Percentiles rank a stretch among this genome's conserved stretches.
These are phyloP conservation scores for Mallotus japonicus DNA, from an alignment of 441 rosid genomes.

Conservation along the genomic window DNA sequence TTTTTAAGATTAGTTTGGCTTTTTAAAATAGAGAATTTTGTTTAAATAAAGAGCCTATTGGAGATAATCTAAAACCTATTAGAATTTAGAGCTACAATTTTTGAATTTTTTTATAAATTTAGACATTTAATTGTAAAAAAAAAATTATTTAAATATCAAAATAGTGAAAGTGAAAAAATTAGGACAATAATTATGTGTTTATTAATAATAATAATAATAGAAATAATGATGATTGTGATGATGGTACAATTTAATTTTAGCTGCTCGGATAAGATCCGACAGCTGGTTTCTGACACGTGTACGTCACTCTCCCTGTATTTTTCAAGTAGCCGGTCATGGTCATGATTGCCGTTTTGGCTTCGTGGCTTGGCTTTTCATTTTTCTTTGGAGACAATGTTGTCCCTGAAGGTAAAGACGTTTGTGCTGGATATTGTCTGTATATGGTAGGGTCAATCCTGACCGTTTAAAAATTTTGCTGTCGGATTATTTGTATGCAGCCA, in stretches of 20 bases:
- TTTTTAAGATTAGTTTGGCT: no score
- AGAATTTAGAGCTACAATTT: no score
- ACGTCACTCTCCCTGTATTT: constrained; percentile 5
- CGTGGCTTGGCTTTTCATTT: constrained; percentile 8
- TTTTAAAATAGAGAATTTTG: no score
- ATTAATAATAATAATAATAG: no score
- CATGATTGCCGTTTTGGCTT: neutral
- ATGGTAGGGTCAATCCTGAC: constrained; percentile 9
- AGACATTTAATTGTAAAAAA: no score
- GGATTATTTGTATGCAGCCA: constrained; percentile 3
- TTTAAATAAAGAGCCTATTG: no score
- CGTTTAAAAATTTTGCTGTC: constrained; percentile 19
- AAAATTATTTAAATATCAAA: no score
- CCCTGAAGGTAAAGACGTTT: neutral
- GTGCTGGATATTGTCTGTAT: neutral
- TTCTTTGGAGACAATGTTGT: constrained; percentile 7
- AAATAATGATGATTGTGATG: no score
- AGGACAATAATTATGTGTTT: no score
- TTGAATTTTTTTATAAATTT: no score
- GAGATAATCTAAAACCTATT: no score
- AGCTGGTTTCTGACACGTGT: constrained; percentile 45
- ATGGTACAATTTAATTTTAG: neutral
- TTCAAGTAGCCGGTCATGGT: constrained; percentile 17
- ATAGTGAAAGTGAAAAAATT: no score
- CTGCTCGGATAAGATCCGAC: constrained; percentile 44